Evolutionary conservation across 176 grass and related monocot genomes (phyloP).

Genomic region (Bolboschoenus planiculmis): DNA sequence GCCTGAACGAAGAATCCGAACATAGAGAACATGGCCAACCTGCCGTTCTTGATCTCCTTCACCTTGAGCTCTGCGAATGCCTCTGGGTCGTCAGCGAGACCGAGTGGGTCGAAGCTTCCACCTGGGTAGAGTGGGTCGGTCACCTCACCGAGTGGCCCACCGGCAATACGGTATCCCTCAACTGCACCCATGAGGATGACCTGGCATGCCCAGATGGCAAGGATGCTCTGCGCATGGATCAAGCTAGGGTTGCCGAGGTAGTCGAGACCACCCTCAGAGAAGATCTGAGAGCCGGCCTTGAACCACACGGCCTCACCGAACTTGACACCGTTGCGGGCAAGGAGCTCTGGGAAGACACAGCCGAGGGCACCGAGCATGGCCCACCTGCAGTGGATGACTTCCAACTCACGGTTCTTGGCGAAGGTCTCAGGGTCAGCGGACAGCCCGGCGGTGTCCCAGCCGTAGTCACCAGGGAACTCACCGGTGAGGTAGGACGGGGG

Average conservation of each 20-base stretch:
- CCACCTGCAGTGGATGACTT: slow-evolving; percentile 82
- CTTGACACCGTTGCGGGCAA: slow-evolving; percentile 70
- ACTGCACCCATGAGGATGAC: slow-evolving; percentile 87
- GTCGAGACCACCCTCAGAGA: slow-evolving; percentile 80
- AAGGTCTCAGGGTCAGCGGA: slow-evolving; percentile 85
- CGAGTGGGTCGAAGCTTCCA: slow-evolving; percentile 80
- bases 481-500: slow-evolving; percentile 76
- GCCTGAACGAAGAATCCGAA: slow-evolving; percentile 91
- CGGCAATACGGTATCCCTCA: slow-evolving; percentile 78
- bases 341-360: slow-evolving; percentile 86
- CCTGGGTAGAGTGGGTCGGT: slow-evolving; percentile 75
- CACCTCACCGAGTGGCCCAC: slow-evolving; percentile 79
- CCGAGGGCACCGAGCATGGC: slow-evolving; percentile 89
- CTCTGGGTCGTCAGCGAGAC: slow-evolving; percentile 77
- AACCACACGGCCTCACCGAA: slow-evolving; percentile 96
- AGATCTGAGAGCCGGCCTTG: slow-evolving; percentile 83
- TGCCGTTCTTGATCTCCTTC: slow-evolving; percentile 90
- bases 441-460: slow-evolving; percentile 79
- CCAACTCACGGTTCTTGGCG: slow-evolving; percentile 82
- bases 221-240: slow-evolving; percentile 85
- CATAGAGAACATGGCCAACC: slow-evolving; percentile 97
- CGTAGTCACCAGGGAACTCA: slow-evolving; percentile 87
- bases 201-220: slow-evolving; percentile 79
- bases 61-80: slow-evolving; percentile 84
- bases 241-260: slow-evolving; percentile 89